Percentiles rank a stretch among this genome's conserved stretches.
phyloP scores from a whole-genome alignment of 1,284 basidiomycete genomes.

The Apiotrichum veenhuisii region DNA sequence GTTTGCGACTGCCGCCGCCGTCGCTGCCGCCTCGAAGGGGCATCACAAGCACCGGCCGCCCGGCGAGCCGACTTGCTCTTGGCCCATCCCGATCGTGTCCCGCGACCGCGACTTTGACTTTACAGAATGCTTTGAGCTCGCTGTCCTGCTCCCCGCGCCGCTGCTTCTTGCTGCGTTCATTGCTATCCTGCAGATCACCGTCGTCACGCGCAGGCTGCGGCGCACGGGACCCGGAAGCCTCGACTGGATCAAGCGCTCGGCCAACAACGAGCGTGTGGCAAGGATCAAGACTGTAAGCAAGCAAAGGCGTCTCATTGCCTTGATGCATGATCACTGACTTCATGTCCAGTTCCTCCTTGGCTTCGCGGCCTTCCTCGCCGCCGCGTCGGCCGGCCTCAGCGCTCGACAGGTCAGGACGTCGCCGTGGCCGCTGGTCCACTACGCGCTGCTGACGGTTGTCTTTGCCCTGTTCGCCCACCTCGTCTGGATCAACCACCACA shows the following conservation, averaged over 20 bases:
- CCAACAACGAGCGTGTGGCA: conserved; percentile 56
- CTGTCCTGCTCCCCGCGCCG: conserved; percentile 59
- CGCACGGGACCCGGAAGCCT: conserved; percentile 13
- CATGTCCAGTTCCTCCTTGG: conserved; percentile 47
- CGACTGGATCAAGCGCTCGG: conserved; percentile 22
- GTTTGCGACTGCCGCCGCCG: conserved; percentile 5
- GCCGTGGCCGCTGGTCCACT: conserved; percentile 21
- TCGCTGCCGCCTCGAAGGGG: conserved; percentile 1
- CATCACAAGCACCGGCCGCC: background rate
- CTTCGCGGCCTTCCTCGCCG: conserved; percentile 51
- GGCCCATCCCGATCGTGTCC: conserved; percentile 52
- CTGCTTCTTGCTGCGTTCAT: conserved; percentile 55
- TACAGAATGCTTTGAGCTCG: conserved; percentile 79
- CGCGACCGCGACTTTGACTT: conserved; percentile 66
- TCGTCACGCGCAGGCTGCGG: conserved; percentile 35
- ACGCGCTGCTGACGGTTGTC: conserved; percentile 28
- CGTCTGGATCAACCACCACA: conserved; percentile 63
- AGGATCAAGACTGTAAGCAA: conserved; percentile 62
- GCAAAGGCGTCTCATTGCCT: too few species aligned
- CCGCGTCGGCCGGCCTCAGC: conserved; percentile 58
- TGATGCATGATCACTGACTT: conserved; percentile 40
- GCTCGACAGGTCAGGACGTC: conserved; percentile 54
- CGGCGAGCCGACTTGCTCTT: conserved; percentile 24
- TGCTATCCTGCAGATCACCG: conserved; percentile 48
- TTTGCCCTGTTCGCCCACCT: conserved; percentile 39